Conservation (phyloP, 2,329 filamentous ascomycete genomes). For the Domatiomyces catenatus region DNA sequence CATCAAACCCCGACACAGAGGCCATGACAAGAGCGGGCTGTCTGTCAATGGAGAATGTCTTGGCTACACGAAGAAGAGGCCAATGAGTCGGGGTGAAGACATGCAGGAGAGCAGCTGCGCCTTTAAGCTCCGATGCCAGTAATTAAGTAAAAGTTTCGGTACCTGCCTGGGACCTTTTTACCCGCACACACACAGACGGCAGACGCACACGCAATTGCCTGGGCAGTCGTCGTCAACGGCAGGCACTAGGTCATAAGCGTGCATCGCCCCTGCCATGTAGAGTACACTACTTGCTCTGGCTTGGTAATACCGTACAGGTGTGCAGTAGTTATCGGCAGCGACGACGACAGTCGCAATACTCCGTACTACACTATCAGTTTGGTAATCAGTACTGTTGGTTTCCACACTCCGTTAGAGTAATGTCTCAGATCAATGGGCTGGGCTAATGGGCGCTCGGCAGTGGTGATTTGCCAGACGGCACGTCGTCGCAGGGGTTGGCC, state of each 20-base stretch:
- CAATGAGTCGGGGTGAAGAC: not conserved
- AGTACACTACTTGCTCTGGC: too few relatives aligned
- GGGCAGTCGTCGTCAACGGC: not conserved
- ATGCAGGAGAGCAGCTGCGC: not conserved
- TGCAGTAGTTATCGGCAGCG: too few relatives aligned
- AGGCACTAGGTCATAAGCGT: slow-evolving; percentile 3
- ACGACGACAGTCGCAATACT: too few relatives aligned
- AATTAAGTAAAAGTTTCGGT: not conserved
- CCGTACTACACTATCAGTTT: too few relatives aligned
- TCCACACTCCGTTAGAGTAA: slow-evolving; percentile 2
- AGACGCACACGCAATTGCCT: too few relatives aligned
- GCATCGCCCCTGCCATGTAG: not conserved
- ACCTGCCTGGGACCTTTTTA: not conserved
- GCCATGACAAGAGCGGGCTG: not conserved
- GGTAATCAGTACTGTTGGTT: too few relatives aligned
- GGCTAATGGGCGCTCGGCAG: not conserved
- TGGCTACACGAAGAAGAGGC: not conserved
- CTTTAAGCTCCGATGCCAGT: not conserved
- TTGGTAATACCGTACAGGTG: too few relatives aligned
- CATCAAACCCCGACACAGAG: not conserved
- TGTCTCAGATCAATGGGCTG: slow-evolving; percentile 10
- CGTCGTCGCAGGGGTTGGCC: not conserved
- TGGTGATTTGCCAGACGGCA: not conserved
- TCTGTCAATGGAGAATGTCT: not conserved
- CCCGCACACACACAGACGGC: too few relatives aligned